Evolutionary conservation across 495 filamentous ascomycete species (phyloP).

Genomic region (Entonaema liquescens): DNA sequence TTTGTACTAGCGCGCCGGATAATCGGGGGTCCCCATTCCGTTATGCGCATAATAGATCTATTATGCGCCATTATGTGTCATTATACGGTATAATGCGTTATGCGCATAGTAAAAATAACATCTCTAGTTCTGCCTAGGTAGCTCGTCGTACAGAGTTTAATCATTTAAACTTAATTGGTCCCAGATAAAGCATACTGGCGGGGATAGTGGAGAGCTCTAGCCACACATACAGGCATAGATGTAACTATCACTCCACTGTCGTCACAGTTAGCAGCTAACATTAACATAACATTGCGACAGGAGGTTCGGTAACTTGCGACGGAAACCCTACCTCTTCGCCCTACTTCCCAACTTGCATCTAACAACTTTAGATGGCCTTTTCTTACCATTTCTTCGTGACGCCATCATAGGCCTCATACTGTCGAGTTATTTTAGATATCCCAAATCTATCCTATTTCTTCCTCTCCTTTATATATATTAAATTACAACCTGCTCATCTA

Average conservation of each 20-base stretch:
- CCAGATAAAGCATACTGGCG: constrained; percentile 2
- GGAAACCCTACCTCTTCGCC: constrained; percentile 18
- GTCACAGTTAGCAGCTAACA: constrained; percentile 24
- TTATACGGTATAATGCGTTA: no score
- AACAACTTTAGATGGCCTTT: constrained; percentile 27
- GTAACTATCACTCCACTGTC: constrained; percentile 24
- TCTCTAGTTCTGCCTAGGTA: no score
- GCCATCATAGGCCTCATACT: constrained; percentile 33
- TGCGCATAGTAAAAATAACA: no score
- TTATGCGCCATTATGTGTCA: no score
- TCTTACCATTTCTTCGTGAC: constrained; percentile 19
- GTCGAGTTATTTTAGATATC: constrained; percentile 20
- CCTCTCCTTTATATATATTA: constrained; percentile 32
- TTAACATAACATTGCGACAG: constrained; percentile 2
- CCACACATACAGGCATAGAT: constrained; percentile 30
- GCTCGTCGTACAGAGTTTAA: constrained; percentile 9
- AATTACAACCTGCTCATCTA: background rate
- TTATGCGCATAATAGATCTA: no score
- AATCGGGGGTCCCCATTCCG: no score
- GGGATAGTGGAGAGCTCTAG: constrained; percentile 37
- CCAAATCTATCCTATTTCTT: constrained; percentile 15
- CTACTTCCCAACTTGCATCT: constrained; percentile 10
- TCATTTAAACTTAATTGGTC: constrained; percentile 16
- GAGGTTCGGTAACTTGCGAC: constrained; percentile 20
- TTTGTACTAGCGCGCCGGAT: no score